These are phyloP conservation scores for Pythium brassicae DNA, from an alignment of 352 stramenopile species.

Conservation along the genomic window DNA sequence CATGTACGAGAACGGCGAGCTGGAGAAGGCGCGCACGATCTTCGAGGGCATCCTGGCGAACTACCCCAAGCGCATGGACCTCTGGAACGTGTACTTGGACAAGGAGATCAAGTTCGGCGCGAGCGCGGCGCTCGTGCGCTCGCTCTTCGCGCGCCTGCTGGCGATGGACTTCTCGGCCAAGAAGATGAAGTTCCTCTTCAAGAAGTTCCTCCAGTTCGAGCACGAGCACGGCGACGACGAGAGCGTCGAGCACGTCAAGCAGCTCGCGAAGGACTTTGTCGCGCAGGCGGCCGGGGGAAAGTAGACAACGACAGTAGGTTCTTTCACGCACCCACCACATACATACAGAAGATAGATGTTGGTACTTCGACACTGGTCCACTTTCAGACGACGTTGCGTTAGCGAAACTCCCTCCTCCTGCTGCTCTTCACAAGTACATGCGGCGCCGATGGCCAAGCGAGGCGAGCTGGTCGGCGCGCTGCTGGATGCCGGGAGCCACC, in stretches of 20 bases:
- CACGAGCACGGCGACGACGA: slow-evolving; percentile 88
- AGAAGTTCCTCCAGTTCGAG: slow-evolving; percentile 95
- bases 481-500: too few relatives aligned
- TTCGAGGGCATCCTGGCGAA: slow-evolving; percentile 94
- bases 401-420: too few relatives aligned
- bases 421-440: too few relatives aligned
- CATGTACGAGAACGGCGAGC: slow-evolving; percentile 91
- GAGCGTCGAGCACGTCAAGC: slow-evolving; percentile 90
- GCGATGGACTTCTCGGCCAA: slow-evolving; percentile 95
- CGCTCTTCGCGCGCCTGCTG: slow-evolving; percentile 90
- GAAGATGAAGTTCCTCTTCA: slow-evolving; percentile 98
- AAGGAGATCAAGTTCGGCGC: slow-evolving; percentile 95
- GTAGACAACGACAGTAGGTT: not conserved
- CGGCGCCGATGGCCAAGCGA: too few relatives aligned
- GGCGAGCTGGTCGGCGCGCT: too few relatives aligned
- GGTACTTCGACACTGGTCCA: too few relatives aligned
- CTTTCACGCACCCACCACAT: too few relatives aligned
- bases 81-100: slow-evolving; percentile 97
- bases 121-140: slow-evolving; percentile 75
- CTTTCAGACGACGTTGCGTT: too few relatives aligned
- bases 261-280: slow-evolving; percentile 93
- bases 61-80: slow-evolving; percentile 94
- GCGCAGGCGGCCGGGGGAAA: slow-evolving; percentile 44
- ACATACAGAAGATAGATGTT: too few relatives aligned
- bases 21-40: slow-evolving; percentile 94